Percentiles rank a stretch among this genome's conserved stretches.
phyloP scores from a whole-genome alignment of 805 yeast species.

The Candida suzukii region DNA sequence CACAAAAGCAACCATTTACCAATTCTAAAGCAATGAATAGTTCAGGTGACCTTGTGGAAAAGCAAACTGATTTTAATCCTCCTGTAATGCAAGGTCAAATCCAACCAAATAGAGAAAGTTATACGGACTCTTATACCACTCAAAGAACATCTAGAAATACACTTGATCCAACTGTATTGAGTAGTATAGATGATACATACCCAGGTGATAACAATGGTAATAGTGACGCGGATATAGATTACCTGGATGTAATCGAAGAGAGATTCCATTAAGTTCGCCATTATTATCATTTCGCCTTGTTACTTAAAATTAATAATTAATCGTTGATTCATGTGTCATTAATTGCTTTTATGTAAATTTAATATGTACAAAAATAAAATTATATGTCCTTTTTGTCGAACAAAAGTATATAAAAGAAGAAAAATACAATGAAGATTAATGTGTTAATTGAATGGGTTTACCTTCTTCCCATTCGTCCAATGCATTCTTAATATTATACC shows the following conservation, averaged over 20 bases:
- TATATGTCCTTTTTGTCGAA: too few species aligned
- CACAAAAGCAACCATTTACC: not conserved
- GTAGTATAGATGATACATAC: not conserved
- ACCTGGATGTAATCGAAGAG: not conserved
- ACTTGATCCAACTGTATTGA: not conserved
- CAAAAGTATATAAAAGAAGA: too few species aligned
- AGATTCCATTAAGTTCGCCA: not conserved
- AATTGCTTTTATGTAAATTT: too few species aligned
- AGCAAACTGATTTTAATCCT: constrained; percentile 1
- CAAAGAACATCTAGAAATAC: not conserved
- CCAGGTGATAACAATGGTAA: not conserved
- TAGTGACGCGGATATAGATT: not conserved
- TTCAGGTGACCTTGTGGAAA: not conserved
- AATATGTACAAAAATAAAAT: too few species aligned
- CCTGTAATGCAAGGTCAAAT: not conserved
- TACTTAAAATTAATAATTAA: too few species aligned
- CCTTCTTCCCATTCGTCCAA: constrained; percentile 77
- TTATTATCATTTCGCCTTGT: too few species aligned
- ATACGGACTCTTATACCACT: not conserved
- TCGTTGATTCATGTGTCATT: too few species aligned
- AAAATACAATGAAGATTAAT: too few species aligned
- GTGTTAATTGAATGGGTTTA: constrained; percentile 57
- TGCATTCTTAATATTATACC: constrained; percentile 71
- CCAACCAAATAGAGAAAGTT: not conserved
- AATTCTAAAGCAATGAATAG: not conserved